Percentiles rank a stretch among this genome's conserved stretches.
Conservation (phyloP, 345 rosid species). For the Brassica incana region DNA sequence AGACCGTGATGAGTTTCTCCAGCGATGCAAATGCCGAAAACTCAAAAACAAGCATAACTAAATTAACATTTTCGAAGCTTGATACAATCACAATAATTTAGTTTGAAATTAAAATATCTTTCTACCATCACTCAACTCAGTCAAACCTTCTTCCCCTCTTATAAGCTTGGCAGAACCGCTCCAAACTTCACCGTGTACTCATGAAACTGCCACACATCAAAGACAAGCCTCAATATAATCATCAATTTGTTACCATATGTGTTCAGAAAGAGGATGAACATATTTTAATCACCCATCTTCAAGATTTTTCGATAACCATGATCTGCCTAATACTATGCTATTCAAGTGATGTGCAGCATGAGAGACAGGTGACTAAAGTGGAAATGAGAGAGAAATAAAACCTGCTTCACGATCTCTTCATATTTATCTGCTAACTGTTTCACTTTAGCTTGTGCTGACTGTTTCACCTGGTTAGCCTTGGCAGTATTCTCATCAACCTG, state of each 20-base stretch:
- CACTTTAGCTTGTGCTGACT: constrained; percentile 62
- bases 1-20: too few species aligned
- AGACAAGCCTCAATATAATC: neutral
- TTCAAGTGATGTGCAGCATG: neutral
- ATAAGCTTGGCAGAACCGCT: constrained; percentile 31
- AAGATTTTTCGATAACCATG: too few species aligned
- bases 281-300: neutral
- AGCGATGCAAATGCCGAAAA: neutral
- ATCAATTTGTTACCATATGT: neutral
- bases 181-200: constrained; percentile 29
- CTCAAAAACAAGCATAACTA: neutral
- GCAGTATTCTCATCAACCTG: constrained; percentile 71
- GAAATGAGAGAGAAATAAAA: constrained; percentile 18
- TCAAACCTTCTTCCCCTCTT: neutral
- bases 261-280: neutral
- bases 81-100: constrained; percentile 12
- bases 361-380: neutral
- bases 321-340: too few species aligned
- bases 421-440: constrained; percentile 51
- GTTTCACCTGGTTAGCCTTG: constrained; percentile 54
- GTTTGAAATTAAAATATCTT: constrained; percentile 8
- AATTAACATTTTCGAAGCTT: neutral
- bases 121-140: neutral
- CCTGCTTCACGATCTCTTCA: constrained; percentile 76
- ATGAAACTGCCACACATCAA: constrained; percentile 29